Conservation (phyloP, 2,329 filamentous ascomycete species). For the Coleophoma crateriformis region DNA sequence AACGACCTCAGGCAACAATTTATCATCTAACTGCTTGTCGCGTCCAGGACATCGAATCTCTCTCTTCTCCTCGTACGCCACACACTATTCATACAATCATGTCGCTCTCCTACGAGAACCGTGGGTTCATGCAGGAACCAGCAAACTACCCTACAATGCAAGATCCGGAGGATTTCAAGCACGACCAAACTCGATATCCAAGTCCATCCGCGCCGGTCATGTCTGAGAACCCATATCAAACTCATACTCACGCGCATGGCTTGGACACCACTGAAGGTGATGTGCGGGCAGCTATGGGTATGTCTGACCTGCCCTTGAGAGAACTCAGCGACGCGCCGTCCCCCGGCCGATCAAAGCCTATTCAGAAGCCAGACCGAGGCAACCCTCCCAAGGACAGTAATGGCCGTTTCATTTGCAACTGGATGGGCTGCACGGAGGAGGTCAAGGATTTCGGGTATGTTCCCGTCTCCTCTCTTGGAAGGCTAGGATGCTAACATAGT, state of each 20-base stretch:
- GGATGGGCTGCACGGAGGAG: conserved; percentile 62
- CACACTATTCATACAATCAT: conserved; percentile 5
- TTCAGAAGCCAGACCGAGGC: conserved; percentile 52
- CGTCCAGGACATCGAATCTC: too few relatives aligned
- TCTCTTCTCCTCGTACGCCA: too few relatives aligned
- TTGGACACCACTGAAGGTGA: conserved; percentile 11
- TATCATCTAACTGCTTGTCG: too few relatives aligned
- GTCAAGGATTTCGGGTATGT: conserved; percentile 73
- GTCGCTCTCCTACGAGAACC: conserved; percentile 22
- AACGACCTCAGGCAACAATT: too few relatives aligned
- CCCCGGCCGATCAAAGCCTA: conserved; percentile 36
- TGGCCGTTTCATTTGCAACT: conserved; percentile 73
- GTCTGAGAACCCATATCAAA: conserved; percentile 21
- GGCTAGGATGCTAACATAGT: conserved; percentile 1
- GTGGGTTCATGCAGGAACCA: conserved; percentile 23
- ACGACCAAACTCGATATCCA: conserved; percentile 23
- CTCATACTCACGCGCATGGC: conserved; percentile 9
- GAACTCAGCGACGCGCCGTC: conserved; percentile 21
- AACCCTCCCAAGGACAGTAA: conserved; percentile 51
- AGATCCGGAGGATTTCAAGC: conserved; percentile 19
- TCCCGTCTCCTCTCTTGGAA: not conserved
- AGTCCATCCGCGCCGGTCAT: conserved; percentile 19
- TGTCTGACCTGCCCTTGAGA: conserved; percentile 8
- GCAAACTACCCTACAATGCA: conserved; percentile 5
- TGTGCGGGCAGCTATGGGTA: conserved; percentile 15